A percentile compares a stretch with the other conserved stretches of the same genome.
These are phyloP conservation scores for Aspergillus sp. DNA, from an alignment of 2,329 filamentous ascomycete genomes.

Conservation along the genomic window DNA sequence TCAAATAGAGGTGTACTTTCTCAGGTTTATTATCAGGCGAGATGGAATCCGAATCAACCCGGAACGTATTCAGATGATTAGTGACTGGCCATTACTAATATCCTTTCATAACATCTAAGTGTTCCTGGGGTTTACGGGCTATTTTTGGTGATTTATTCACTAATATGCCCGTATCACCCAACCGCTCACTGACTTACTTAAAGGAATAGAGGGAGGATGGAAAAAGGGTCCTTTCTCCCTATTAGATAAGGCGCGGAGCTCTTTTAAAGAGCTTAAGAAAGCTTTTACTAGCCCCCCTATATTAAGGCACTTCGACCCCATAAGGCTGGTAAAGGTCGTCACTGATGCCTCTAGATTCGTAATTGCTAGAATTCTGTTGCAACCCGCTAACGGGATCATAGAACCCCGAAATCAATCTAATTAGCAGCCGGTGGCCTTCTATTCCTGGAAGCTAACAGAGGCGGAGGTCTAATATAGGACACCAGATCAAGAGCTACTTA, in stretches of 20 bases:
- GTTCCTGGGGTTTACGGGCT: constrained; percentile 2
- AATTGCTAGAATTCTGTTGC: background rate
- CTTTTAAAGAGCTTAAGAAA: background rate
- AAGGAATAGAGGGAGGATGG: background rate
- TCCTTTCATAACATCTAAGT: constrained; percentile 3
- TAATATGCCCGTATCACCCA: background rate
- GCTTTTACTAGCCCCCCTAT: background rate
- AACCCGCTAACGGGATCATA: background rate
- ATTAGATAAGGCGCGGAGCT: background rate
- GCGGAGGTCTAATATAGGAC: background rate
- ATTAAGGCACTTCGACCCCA: background rate
- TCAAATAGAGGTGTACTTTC: too few relatives aligned
- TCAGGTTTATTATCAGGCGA: too few relatives aligned
- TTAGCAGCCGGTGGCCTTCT: background rate
- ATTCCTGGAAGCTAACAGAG: background rate
- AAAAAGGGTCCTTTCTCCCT: background rate
- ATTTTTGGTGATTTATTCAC: constrained; percentile 1
- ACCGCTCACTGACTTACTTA: background rate
- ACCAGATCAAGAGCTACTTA: background rate
- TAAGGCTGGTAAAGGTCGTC: background rate
- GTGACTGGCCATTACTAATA: background rate
- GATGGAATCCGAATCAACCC: too few relatives aligned
- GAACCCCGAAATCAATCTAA: background rate
- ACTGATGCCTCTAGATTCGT: background rate
- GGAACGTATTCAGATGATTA: background rate